A percentile compares a stretch with the other conserved stretches of the same genome.
phyloP scores from a whole-genome alignment of 306 rosid genomes.

The Pterocarpus macrocarpus region DNA sequence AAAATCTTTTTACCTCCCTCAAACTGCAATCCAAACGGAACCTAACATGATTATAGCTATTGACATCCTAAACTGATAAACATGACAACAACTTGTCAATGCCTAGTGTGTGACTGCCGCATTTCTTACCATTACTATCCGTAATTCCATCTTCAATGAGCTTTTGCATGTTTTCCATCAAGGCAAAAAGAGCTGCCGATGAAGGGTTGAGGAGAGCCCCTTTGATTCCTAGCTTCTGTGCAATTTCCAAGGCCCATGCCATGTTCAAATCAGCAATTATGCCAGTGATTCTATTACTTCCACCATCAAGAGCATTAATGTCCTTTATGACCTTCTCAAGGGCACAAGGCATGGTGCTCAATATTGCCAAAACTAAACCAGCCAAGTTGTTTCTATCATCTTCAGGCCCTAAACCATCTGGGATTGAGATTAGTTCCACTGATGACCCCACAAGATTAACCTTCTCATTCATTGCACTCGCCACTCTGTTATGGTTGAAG shows the following conservation, averaged over 20 bases:
- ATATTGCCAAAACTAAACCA: slow-evolving; percentile 1
- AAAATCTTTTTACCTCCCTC: too few species aligned
- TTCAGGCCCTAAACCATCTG: slow-evolving; percentile 51
- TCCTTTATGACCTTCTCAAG: slow-evolving; percentile 51
- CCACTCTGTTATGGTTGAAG: slow-evolving; percentile 39
- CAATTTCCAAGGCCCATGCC: slow-evolving; percentile 54
- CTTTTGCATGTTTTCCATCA: slow-evolving; percentile 31
- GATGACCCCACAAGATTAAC: neutral
- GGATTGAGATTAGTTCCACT: slow-evolving; percentile 39
- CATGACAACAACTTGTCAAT: neutral
- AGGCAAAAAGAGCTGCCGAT: slow-evolving; percentile 36
- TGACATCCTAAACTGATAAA: neutral
- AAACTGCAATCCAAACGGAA: neutral
- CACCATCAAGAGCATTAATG: slow-evolving; percentile 28
- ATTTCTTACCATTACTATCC: slow-evolving; percentile 42
- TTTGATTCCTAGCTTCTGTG: slow-evolving; percentile 46
- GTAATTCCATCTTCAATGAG: slow-evolving; percentile 53
- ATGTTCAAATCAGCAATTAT: slow-evolving; percentile 42
- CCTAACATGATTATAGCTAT: neutral
- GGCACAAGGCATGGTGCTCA: slow-evolving; percentile 40
- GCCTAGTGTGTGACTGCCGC: neutral
- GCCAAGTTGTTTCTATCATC: slow-evolving; percentile 46
- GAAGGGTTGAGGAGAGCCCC: slow-evolving; percentile 41
- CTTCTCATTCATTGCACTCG: slow-evolving; percentile 11
- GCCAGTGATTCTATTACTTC: slow-evolving; percentile 18